These are phyloP conservation scores for Apostasia shenzhenica DNA, from an alignment of 106 monocot species.

Conservation along the genomic window DNA sequence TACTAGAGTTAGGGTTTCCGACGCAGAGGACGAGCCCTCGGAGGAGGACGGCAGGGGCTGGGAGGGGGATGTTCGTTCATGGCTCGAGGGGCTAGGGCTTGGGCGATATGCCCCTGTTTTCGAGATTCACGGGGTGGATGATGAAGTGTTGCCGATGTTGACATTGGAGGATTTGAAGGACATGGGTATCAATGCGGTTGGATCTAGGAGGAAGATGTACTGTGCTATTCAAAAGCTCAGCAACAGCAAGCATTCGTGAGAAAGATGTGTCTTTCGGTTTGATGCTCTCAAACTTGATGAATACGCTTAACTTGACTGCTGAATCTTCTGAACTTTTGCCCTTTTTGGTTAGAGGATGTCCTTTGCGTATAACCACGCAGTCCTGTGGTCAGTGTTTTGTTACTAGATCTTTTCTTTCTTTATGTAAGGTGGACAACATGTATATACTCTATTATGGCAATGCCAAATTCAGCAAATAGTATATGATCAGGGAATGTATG, in stretches of 20 bases:
- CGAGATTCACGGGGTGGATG: slow-evolving; percentile 92
- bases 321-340: neutral
- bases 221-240: slow-evolving; percentile 78
- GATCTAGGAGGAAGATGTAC: slow-evolving; percentile 81
- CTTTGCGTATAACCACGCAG: too few species aligned
- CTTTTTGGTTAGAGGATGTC: too few species aligned
- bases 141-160: slow-evolving; percentile 73
- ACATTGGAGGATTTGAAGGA: slow-evolving; percentile 87
- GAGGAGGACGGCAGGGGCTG: slow-evolving; percentile 10
- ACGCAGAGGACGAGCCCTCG: slow-evolving; percentile 14
- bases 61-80: slow-evolving; percentile 28
- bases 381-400: too few species aligned
- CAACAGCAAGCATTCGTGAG: slow-evolving; percentile 18
- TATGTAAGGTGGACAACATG: too few species aligned
- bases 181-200: slow-evolving; percentile 92
- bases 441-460: too few species aligned
- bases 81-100: slow-evolving; percentile 50
- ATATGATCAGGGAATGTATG: too few species aligned
- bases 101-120: slow-evolving; percentile 64
- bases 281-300: slow-evolving; percentile 7
- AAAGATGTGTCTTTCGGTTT: neutral
- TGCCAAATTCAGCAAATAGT: too few species aligned
- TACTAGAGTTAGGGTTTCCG: slow-evolving; percentile 22
- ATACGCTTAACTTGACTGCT: neutral
- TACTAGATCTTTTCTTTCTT: too few species aligned